These are phyloP conservation scores for Apiotrichum gamsii DNA, from an alignment of 1,284 basidiomycete genomes.

Conservation along the genomic window DNA sequence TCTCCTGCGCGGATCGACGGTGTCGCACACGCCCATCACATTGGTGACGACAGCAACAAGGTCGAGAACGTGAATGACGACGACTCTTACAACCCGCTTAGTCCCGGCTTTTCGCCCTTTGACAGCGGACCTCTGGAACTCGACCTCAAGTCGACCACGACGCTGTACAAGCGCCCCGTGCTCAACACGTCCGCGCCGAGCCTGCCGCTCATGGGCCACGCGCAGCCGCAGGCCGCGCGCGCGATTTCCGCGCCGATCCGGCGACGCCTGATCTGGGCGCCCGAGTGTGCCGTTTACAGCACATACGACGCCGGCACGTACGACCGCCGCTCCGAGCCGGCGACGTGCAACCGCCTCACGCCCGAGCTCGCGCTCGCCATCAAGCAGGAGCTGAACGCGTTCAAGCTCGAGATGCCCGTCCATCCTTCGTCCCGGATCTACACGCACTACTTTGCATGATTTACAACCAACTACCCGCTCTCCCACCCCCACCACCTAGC, in stretches of 20 bases:
- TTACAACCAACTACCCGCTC: neutral
- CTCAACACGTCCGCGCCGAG: constrained; percentile 68
- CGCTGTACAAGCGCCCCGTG: constrained; percentile 22
- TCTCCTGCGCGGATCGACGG: constrained; percentile 82
- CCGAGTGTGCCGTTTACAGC: constrained; percentile 86
- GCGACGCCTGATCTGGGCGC: constrained; percentile 78
- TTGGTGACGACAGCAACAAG: constrained; percentile 2
- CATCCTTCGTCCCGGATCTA: constrained; percentile 80
- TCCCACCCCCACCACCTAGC: neutral
- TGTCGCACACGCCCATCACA: constrained; percentile 57
- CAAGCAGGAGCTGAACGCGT: constrained; percentile 93
- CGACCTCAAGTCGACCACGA: constrained; percentile 8
- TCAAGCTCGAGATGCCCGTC: constrained; percentile 98
- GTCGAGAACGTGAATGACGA: constrained; percentile 12
- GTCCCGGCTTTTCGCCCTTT: constrained; percentile 54
- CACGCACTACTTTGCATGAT: constrained; percentile 58
- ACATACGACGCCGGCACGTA: constrained; percentile 88
- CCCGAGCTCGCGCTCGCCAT: constrained; percentile 89
- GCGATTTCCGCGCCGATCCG: constrained; percentile 36
- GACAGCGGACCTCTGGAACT: constrained; percentile 25
- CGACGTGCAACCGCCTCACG: constrained; percentile 92
- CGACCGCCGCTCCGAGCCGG: constrained; percentile 89
- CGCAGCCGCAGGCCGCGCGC: constrained; percentile 8
- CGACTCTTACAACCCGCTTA: constrained; percentile 48
- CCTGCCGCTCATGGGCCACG: constrained; percentile 57